Conservation (phyloP, 2,329 filamentous ascomycete genomes). For the Teratosphaeria epicoccoides region DNA sequence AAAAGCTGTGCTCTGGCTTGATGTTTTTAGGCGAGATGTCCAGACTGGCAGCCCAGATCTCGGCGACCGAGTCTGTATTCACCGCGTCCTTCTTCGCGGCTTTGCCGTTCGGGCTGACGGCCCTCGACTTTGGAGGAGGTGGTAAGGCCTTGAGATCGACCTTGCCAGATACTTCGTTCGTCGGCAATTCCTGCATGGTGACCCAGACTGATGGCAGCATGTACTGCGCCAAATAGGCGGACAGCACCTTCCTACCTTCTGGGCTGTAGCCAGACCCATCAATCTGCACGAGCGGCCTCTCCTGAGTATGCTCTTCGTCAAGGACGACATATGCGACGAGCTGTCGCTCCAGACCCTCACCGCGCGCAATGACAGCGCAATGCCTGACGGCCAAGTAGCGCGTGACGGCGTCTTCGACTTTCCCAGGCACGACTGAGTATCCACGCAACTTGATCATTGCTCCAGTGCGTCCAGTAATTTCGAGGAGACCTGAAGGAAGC, state of each 20-base stretch:
- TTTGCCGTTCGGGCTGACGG: background rate
- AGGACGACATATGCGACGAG: slow-evolving; percentile 66
- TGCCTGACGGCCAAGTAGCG: slow-evolving; percentile 59
- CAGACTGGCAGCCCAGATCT: slow-evolving; percentile 61
- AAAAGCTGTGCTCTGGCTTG: slow-evolving; percentile 64
- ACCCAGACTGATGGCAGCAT: slow-evolving; percentile 77
- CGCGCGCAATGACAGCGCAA: slow-evolving; percentile 62
- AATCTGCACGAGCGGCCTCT: slow-evolving; percentile 53
- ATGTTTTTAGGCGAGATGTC: slow-evolving; percentile 53
- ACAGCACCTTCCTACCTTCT: slow-evolving; percentile 53
- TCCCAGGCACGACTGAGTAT: slow-evolving; percentile 66
- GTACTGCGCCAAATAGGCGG: slow-evolving; percentile 62
- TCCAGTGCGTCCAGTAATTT: slow-evolving; percentile 66
- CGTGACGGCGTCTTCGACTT: slow-evolving; percentile 63
- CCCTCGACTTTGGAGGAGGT: slow-evolving; percentile 46
- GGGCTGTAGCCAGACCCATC: slow-evolving; percentile 64
- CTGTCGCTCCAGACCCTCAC: slow-evolving; percentile 64
- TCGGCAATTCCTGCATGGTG: slow-evolving; percentile 58
- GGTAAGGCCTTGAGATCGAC: slow-evolving; percentile 63
- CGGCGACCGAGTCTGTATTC: slow-evolving; percentile 54
- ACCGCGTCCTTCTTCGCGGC: slow-evolving; percentile 48
- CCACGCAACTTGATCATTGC: slow-evolving; percentile 74
- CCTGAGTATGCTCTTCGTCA: slow-evolving; percentile 49
- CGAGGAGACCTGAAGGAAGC: slow-evolving; percentile 56
- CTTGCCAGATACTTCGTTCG: slow-evolving; percentile 70